Evolutionary conservation across 208 protist genomes (phyloP).

Genomic region (Leishmania gerbilli): DNA sequence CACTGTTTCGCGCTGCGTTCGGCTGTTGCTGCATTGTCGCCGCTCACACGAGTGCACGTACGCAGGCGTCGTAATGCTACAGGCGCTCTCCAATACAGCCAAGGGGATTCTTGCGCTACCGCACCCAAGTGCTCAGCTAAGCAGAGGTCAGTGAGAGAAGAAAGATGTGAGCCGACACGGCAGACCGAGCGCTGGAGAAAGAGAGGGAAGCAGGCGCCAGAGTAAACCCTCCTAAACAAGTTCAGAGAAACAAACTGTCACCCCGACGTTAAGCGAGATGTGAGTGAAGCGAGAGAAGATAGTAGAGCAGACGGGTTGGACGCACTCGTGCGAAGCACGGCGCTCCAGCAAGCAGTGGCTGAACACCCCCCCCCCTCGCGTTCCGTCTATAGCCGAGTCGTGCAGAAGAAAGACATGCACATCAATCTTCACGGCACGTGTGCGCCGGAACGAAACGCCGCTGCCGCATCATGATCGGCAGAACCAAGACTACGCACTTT

Average conservation of each 20-base stretch:
- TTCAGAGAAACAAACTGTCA: background rate
- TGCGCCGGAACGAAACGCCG: background rate
- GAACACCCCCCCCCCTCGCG: no score
- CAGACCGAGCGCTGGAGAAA: background rate
- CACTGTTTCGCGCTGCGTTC: background rate
- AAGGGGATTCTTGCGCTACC: no score
- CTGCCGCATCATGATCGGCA: background rate
- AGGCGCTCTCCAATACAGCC: background rate
- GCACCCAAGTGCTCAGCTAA: background rate
- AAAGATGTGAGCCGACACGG: background rate
- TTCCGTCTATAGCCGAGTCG: background rate
- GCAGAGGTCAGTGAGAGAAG: background rate
- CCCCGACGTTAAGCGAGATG: background rate
- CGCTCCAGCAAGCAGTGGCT: background rate
- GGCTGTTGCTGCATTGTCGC: slow-evolving; percentile 1
- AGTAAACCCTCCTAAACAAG: background rate
- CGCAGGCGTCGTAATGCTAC: background rate
- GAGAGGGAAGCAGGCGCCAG: background rate
- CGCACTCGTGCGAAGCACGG: no score
- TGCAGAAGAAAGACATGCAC: no score
- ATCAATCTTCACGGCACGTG: background rate
- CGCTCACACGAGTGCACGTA: background rate
- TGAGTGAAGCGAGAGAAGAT: background rate
- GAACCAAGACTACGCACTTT: background rate
- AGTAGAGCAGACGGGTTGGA: background rate